Conservation (phyloP, 2,329 filamentous ascomycete species). For the Exserohilum turcica region DNA sequence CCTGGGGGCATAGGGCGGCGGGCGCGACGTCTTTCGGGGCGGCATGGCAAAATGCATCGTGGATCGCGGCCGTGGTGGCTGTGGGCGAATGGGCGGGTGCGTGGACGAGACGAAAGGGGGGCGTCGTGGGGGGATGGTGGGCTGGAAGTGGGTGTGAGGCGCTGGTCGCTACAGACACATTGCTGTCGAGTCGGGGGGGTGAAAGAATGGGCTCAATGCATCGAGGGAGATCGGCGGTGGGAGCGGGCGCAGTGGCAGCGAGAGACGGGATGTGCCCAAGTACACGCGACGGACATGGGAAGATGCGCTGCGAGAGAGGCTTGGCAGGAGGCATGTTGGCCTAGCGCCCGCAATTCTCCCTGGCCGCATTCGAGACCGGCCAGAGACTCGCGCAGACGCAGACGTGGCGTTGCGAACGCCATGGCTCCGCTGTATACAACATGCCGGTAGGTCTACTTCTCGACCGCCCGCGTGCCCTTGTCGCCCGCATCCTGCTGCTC, state of each 20-base stretch:
- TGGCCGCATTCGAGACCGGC: not conserved
- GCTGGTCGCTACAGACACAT: conserved; percentile 24
- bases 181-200: conserved; percentile 11
- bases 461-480: not conserved
- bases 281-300: conserved; percentile 21
- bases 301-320: conserved; percentile 17
- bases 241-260: conserved; percentile 18
- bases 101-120: conserved; percentile 25
- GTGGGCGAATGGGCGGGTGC: conserved; percentile 21
- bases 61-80: conserved; percentile 24
- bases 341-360: conserved; percentile 10
- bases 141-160: conserved; percentile 1
- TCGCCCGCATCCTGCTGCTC: not conserved
- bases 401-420: not conserved
- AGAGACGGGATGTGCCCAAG: conserved; percentile 17
- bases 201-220: not conserved
- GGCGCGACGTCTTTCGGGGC: conserved; percentile 79
- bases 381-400: not conserved
- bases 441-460: no score
- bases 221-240: conserved; percentile 1
- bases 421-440: not conserved
- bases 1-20: conserved; percentile 70
- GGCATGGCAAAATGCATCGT: conserved; percentile 87
- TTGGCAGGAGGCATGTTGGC: conserved; percentile 24
- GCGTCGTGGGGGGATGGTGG: conserved; percentile 26